Percentiles rank a stretch among this genome's conserved stretches.
These are phyloP conservation scores for Rhododendron simsii DNA, from an alignment of 148 eudicot species.

Conservation along the genomic window DNA sequence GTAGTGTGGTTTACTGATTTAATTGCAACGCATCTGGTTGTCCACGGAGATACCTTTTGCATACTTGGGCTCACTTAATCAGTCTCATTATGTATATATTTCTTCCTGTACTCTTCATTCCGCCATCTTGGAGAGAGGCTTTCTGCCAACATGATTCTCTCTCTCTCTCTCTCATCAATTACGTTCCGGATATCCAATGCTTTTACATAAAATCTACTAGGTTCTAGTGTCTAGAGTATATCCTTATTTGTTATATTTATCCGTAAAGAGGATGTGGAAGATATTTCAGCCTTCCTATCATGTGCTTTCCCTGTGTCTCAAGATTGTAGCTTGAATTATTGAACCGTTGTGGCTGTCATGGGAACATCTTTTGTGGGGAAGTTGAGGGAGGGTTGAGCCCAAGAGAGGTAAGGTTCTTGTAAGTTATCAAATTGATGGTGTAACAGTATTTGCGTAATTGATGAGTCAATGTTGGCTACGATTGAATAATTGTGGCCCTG, in stretches of 20 bases:
- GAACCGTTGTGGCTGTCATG: neutral
- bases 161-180: neutral
- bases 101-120: neutral
- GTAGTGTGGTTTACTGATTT: neutral
- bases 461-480: neutral
- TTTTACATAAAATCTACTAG: neutral
- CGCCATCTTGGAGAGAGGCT: neutral
- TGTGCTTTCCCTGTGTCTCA: neutral
- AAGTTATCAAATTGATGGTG: constrained; percentile 20
- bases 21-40: neutral
- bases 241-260: neutral
- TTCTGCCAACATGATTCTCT: neutral
- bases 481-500: neutral
- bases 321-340: neutral
- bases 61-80: neutral
- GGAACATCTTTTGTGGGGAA: neutral
- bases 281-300: neutral
- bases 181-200: too few relatives aligned
- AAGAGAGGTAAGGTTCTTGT: constrained; percentile 48
- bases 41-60: neutral
- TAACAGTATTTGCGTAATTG: neutral
- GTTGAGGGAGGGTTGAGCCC: neutral
- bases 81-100: neutral
- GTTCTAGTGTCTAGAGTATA: too few relatives aligned
- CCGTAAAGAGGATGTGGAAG: neutral